Percentiles rank a stretch among this genome's conserved stretches.
phyloP scores from a whole-genome alignment of 129 eudicot species.

The Lactuca saligna region DNA sequence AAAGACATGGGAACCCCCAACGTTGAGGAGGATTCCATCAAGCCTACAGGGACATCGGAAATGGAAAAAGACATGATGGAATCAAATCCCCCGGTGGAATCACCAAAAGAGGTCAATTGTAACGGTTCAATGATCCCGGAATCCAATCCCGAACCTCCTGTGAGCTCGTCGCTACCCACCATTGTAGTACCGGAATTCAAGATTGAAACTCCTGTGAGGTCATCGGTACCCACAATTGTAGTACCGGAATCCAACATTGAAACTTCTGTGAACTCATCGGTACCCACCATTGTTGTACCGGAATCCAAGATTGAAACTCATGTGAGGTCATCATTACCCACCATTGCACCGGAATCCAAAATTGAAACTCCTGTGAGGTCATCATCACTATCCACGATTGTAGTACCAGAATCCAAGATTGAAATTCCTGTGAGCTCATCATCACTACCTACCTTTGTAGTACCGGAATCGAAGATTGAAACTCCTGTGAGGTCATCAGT shows the following conservation, averaged over 20 bases:
- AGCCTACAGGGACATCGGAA: conserved; percentile 24
- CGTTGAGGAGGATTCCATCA: conserved; percentile 42
- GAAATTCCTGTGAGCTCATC: conserved; percentile 40
- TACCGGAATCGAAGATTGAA: conserved; percentile 27
- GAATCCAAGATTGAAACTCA: conserved; percentile 36
- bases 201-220: background rate
- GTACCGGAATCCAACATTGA: background rate
- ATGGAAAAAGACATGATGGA: conserved; percentile 38
- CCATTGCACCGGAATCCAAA: background rate
- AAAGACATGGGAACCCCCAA: conserved; percentile 29
- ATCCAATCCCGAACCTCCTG: conserved; percentile 39
- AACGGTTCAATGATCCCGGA: conserved; percentile 24
- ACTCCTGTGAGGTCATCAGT: conserved; percentile 33
- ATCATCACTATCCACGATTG: background rate
- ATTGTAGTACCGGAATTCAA: conserved; percentile 3
- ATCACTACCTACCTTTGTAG: background rate
- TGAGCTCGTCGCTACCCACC: conserved; percentile 32
- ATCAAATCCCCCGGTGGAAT: conserved; percentile 32
- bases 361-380: background rate
- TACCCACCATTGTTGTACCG: background rate
- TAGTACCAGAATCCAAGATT: conserved; percentile 13
- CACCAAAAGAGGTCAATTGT: conserved; percentile 31
- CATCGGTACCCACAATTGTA: background rate
- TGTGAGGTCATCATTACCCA: conserved; percentile 29
- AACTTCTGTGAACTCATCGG: background rate